A percentile compares a stretch with the other conserved stretches of the same genome.
phyloP scores from a whole-genome alignment of 2,329 filamentous ascomycete genomes.

The Hypoxylon sp. region DNA sequence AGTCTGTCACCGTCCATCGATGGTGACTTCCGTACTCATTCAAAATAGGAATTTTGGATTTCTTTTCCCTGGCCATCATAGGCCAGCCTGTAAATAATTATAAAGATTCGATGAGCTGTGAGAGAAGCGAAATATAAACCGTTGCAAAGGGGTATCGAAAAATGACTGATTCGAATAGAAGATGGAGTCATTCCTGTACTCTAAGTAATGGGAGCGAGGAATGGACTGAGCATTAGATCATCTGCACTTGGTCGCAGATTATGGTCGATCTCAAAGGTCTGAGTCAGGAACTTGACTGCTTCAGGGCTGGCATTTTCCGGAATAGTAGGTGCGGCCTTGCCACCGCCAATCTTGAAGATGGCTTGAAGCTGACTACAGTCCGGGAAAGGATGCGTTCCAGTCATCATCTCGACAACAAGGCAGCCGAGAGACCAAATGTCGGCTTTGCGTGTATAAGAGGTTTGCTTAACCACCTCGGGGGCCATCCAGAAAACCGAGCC shows the following conservation, averaged over 20 bases:
- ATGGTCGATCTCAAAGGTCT: slow-evolving; percentile 97
- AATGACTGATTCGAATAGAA: slow-evolving; percentile 24
- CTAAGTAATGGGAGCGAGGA: slow-evolving; percentile 80
- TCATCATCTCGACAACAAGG: slow-evolving; percentile 99
- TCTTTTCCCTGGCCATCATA: not conserved
- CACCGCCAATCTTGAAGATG: slow-evolving; percentile 97
- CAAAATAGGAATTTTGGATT: slow-evolving; percentile 4
- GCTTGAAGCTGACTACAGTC: slow-evolving; percentile 97
- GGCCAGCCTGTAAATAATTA: slow-evolving; percentile 5
- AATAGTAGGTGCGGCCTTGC: slow-evolving; percentile 87
- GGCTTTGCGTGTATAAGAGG: slow-evolving; percentile 96
- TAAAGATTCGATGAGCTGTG: slow-evolving; percentile 17
- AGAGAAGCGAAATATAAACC: slow-evolving; percentile 27
- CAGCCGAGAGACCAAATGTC: slow-evolving; percentile 99
- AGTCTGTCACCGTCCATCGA: slow-evolving; percentile 9
- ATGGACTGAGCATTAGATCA: slow-evolving; percentile 86
- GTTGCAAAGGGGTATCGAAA: slow-evolving; percentile 39
- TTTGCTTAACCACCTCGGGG: slow-evolving; percentile 97
- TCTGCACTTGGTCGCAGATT: slow-evolving; percentile 93
- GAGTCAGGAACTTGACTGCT: slow-evolving; percentile 84
- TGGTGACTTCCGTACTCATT: slow-evolving; percentile 23
- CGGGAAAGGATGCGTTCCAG: slow-evolving; percentile 94
- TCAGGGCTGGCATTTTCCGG: slow-evolving; percentile 89
- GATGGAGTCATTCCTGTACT: slow-evolving; percentile 1
- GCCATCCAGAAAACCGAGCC: slow-evolving; percentile 99